A percentile compares a stretch with the other conserved stretches of the same genome.
Conservation (phyloP, 1,284 basidiomycete genomes). For the Flammula alnicola region DNA sequence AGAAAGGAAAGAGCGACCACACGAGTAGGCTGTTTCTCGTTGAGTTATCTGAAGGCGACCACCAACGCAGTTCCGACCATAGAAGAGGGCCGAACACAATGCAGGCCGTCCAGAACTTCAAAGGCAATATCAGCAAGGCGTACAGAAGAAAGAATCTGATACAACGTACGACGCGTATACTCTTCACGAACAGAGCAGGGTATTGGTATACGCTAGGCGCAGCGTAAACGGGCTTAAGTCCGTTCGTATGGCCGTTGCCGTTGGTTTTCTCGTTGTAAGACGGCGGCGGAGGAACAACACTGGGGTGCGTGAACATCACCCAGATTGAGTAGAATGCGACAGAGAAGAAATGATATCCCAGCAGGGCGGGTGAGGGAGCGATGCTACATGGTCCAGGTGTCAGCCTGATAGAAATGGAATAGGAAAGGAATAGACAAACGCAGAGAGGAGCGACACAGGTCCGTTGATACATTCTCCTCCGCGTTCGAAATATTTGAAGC, state of each 20-base stretch:
- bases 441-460: slow-evolving; percentile 87
- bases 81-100: slow-evolving; percentile 86
- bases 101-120: slow-evolving; percentile 85
- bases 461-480: slow-evolving; percentile 91
- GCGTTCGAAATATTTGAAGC: slow-evolving; percentile 97
- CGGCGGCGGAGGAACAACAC: slow-evolving; percentile 27
- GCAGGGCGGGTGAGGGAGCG: slow-evolving; percentile 74
- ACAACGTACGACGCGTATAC: slow-evolving; percentile 61
- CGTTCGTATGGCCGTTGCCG: no score
- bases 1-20: slow-evolving; percentile 22
- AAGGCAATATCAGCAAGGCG: slow-evolving; percentile 11
- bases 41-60: slow-evolving; percentile 29
- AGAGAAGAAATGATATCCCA: slow-evolving; percentile 93
- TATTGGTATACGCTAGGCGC: slow-evolving; percentile 59
- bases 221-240: slow-evolving; percentile 31
- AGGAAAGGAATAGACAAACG: slow-evolving; percentile 48
- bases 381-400: slow-evolving; percentile 43
- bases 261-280: no score
- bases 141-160: background rate
- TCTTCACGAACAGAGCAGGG: slow-evolving; percentile 61
- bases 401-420: background rate
- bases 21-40: slow-evolving; percentile 23
- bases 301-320: slow-evolving; percentile 80
- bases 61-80: slow-evolving; percentile 76
- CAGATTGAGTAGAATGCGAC: slow-evolving; percentile 95